Conservation (phyloP, 108 stramenopile species). For the Fragilaria crotonensis region DNA sequence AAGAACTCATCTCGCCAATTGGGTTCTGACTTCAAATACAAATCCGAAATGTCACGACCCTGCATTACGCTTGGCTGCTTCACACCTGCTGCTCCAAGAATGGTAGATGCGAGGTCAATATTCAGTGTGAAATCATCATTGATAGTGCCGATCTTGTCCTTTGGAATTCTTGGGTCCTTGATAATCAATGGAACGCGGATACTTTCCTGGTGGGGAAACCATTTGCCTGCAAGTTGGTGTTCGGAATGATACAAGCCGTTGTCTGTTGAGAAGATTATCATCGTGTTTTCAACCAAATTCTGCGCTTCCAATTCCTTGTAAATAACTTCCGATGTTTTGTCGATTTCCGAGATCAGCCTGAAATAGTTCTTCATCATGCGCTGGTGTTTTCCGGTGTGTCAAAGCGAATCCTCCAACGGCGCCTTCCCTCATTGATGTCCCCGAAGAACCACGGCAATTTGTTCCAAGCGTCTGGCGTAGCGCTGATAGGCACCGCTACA, state of each 20-base stretch:
- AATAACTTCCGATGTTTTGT: slow-evolving; percentile 12
- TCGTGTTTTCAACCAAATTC: slow-evolving; percentile 45
- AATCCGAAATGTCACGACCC: slow-evolving; percentile 66
- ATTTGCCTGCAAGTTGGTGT: slow-evolving; percentile 47
- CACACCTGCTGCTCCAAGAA: slow-evolving; percentile 56
- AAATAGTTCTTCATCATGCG: slow-evolving; percentile 71
- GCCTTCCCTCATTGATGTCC: slow-evolving; percentile 58
- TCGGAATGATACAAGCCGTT: slow-evolving; percentile 74
- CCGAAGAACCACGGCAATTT: slow-evolving; percentile 36
- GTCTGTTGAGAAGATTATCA: slow-evolving; percentile 79
- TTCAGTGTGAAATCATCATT: slow-evolving; percentile 70
- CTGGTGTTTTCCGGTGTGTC: slow-evolving; percentile 49
- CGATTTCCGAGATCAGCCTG: slow-evolving; percentile 75
- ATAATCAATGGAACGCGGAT: slow-evolving; percentile 75
- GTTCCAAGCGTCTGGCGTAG: slow-evolving; percentile 23
- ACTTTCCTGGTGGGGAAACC: slow-evolving; percentile 71
- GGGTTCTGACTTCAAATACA: slow-evolving; percentile 31
- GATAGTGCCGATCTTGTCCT: slow-evolving; percentile 32
- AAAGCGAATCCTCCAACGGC: slow-evolving; percentile 53
- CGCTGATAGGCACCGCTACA: slow-evolving; percentile 35
- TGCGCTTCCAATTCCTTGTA: slow-evolving; percentile 40
- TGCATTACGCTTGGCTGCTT: slow-evolving; percentile 49
- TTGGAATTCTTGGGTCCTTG: slow-evolving; percentile 70
- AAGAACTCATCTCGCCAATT: slow-evolving; percentile 50
- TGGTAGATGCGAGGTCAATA: slow-evolving; percentile 74